A percentile compares a stretch with the other conserved stretches of the same genome.
Conservation (phyloP, 306 rosid genomes). For the Lathyrus sativus region DNA sequence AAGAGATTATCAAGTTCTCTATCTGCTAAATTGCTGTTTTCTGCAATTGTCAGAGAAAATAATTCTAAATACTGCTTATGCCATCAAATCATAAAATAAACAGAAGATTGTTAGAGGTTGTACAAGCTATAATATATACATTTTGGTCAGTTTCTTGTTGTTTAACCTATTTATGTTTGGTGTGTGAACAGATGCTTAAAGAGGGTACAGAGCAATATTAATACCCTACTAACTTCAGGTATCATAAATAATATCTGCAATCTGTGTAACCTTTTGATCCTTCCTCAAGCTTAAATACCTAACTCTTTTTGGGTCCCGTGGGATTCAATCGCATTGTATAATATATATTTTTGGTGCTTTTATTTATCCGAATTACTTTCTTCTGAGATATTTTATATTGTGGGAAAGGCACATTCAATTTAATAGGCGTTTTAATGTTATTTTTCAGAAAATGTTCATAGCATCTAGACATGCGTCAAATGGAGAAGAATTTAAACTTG, state of each 20-base stretch:
- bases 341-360: conserved; percentile 12
- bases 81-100: conserved; percentile 25
- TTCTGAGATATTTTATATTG: background rate
- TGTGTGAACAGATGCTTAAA: conserved; percentile 52
- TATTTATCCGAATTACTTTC: background rate
- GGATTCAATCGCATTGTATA: conserved; percentile 21
- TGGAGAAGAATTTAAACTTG: conserved; percentile 35
- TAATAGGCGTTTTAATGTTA: background rate
- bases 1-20: conserved; percentile 6
- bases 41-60: background rate
- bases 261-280: conserved; percentile 11
- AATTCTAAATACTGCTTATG: background rate
- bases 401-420: background rate
- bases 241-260: conserved; percentile 13
- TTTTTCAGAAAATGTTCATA: conserved; percentile 38
- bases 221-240: conserved; percentile 48
- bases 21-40: conserved; percentile 11
- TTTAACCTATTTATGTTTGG: conserved; percentile 24
- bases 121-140: background rate
- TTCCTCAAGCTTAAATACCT: conserved; percentile 4
- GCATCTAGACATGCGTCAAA: conserved; percentile 25
- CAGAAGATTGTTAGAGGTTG: background rate
- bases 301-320: conserved; percentile 14
- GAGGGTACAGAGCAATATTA: conserved; percentile 22
- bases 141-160: conserved; percentile 28